phyloP scores from a whole-genome alignment of 2,329 filamentous ascomycete genomes.

The Metarhizium guizhouense region DNA sequence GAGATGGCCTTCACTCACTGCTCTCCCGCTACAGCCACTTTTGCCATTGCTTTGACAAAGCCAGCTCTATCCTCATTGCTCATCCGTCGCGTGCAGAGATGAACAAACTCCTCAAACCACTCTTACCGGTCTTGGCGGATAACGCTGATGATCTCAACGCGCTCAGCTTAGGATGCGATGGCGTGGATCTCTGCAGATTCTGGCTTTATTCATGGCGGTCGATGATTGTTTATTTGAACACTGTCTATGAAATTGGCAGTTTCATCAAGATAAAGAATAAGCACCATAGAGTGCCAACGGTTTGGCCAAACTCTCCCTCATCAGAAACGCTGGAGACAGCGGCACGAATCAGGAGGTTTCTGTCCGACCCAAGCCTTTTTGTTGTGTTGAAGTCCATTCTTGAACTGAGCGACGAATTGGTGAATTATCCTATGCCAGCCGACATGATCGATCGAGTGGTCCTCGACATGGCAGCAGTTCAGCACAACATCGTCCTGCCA shows the following conservation, averaged over 20 bases:
- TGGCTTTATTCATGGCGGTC: slow-evolving; percentile 13
- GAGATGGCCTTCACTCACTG: slow-evolving; percentile 12
- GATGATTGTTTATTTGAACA: slow-evolving; percentile 13
- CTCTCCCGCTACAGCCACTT: slow-evolving; percentile 16
- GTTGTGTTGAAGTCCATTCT: slow-evolving; percentile 18
- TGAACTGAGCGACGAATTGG: slow-evolving; percentile 1
- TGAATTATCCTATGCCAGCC: slow-evolving; percentile 10
- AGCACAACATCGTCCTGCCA: slow-evolving; percentile 16
- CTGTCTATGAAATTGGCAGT: slow-evolving; percentile 18
- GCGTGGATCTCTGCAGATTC: slow-evolving; percentile 13
- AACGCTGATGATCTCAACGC: slow-evolving; percentile 12
- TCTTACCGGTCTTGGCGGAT: slow-evolving; percentile 13
- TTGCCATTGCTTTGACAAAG: slow-evolving; percentile 11
- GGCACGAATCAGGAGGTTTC: slow-evolving; percentile 14
- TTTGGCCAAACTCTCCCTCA: slow-evolving; percentile 14
- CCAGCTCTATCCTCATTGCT: slow-evolving; percentile 12
- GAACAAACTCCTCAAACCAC: slow-evolving; percentile 16
- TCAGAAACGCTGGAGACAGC: slow-evolving; percentile 10
- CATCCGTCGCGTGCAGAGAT: slow-evolving; percentile 12
- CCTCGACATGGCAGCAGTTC: slow-evolving; percentile 21
- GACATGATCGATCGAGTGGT: slow-evolving; percentile 17
- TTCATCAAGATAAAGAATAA: slow-evolving; percentile 18
- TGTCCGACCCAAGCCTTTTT: slow-evolving; percentile 17
- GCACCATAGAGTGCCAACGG: slow-evolving; percentile 14
- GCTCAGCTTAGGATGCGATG: slow-evolving; percentile 6